phyloP scores from a whole-genome alignment of 2,329 filamentous ascomycete species.

The Fusarium sp. region DNA sequence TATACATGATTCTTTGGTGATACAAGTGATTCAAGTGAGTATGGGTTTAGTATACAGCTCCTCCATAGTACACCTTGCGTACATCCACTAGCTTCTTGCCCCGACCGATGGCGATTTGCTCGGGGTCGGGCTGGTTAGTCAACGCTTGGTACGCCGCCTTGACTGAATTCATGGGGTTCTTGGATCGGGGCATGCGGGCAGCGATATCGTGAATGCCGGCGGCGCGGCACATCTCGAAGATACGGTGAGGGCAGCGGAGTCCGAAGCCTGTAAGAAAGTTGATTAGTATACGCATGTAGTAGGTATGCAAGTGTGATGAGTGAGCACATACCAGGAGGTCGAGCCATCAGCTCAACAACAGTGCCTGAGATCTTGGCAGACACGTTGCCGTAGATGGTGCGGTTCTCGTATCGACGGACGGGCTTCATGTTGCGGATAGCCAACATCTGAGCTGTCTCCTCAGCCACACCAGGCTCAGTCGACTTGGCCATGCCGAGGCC shows the following conservation, averaged over 20 bases:
- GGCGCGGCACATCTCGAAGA: conserved; percentile 93
- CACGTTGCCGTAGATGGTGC: conserved; percentile 91
- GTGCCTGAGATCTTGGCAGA: conserved; percentile 89
- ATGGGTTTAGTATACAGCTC: conserved; percentile 70
- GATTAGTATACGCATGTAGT: conserved; percentile 14
- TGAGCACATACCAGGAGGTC: conserved; percentile 82
- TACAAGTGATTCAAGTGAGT: conserved; percentile 38
- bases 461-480: conserved; percentile 76
- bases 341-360: conserved; percentile 82
- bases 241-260: conserved; percentile 88
- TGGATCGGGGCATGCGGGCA: conserved; percentile 83
- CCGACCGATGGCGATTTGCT: conserved; percentile 88
- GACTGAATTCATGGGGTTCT: conserved; percentile 98
- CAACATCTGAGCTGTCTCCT: conserved; percentile 79
- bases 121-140: conserved; percentile 84
- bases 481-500: conserved; percentile 94
- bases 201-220: conserved; percentile 90
- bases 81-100: conserved; percentile 98
- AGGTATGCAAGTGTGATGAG: conserved; percentile 34
- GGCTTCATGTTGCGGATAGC: conserved; percentile 94
- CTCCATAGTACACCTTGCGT: conserved; percentile 96
- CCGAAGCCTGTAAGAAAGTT: conserved; percentile 79
- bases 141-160: conserved; percentile 91
- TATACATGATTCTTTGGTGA: conserved; percentile 42
- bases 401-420: conserved; percentile 89